Evolutionary conservation across 352 stramenopile genomes (phyloP).

Genomic region (Phytophthora sp.): DNA sequence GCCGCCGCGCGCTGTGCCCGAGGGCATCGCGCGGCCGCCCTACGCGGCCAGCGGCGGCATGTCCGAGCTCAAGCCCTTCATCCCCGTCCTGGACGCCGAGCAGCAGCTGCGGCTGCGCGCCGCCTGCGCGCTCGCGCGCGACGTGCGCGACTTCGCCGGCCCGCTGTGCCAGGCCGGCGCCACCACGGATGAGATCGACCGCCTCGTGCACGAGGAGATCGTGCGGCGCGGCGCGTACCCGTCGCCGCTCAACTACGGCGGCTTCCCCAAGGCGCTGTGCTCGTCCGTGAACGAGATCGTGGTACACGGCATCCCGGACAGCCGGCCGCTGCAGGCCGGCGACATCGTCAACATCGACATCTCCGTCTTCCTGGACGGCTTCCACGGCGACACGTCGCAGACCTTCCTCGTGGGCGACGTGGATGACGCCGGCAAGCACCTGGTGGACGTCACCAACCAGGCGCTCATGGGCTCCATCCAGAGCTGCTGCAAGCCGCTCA

Average conservation of each 20-base stretch:
- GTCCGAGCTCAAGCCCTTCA: constrained; percentile 74
- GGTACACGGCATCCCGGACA: constrained; percentile 97
- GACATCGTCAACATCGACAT: constrained; percentile 98
- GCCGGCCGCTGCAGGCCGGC: constrained; percentile 84
- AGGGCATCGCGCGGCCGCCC: constrained; percentile 58
- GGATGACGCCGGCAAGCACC: constrained; percentile 80
- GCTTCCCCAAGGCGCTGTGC: constrained; percentile 96
- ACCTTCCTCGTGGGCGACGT: constrained; percentile 95
- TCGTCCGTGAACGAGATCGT: constrained; percentile 97
- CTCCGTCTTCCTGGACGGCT: constrained; percentile 93
- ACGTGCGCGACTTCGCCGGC: constrained; percentile 82
- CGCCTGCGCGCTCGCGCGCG: constrained; percentile 73
- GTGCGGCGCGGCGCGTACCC: constrained; percentile 86
- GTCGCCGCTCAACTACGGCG: constrained; percentile 93
- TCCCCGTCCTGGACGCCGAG: constrained; percentile 73
- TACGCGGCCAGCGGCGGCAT: constrained; percentile 72
- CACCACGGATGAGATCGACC: constrained; percentile 95
- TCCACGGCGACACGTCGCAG: constrained; percentile 98
- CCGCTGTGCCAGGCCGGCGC: constrained; percentile 80
- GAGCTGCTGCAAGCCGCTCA: constrained; percentile 90
- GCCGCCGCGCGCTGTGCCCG: constrained; percentile 53
- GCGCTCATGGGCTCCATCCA: constrained; percentile 88
- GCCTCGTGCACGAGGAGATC: constrained; percentile 91
- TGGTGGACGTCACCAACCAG: constrained; percentile 92
- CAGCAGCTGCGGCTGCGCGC: constrained; percentile 72